Conservation (phyloP, 2,329 filamentous ascomycete genomes). For the Colletotrichum neosansevieriae region DNA sequence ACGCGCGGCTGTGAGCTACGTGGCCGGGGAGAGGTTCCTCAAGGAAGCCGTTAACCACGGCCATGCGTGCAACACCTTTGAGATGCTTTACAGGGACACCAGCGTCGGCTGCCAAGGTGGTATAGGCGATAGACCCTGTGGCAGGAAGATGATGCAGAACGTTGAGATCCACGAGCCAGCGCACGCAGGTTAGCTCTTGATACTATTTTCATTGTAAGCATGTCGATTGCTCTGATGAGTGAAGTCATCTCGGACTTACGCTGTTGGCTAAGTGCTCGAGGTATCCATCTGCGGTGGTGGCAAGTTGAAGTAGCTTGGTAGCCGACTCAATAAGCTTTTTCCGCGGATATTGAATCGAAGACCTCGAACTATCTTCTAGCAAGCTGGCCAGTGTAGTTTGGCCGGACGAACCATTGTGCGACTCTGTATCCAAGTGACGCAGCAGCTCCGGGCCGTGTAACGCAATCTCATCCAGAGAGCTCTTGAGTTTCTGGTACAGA, state of each 20-base stretch:
- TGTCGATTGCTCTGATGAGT: background rate
- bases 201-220: background rate
- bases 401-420: background rate
- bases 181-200: background rate
- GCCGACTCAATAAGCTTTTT: constrained; percentile 24
- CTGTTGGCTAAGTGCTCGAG: background rate
- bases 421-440: background rate
- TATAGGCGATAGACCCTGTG: background rate
- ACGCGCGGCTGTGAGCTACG: constrained; percentile 50
- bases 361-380: constrained; percentile 12
- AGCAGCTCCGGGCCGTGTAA: constrained; percentile 1
- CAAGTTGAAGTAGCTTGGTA: background rate
- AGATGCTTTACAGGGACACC: constrained; percentile 42
- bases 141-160: constrained; percentile 1
- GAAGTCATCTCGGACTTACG: background rate
- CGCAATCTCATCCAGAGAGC: constrained; percentile 6
- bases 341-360: background rate
- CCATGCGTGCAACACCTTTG: constrained; percentile 50
- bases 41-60: constrained; percentile 52
- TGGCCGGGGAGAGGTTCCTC: constrained; percentile 45
- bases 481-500: constrained; percentile 2
- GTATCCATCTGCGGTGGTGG: constrained; percentile 3
- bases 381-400: background rate
- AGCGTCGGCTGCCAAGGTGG: constrained; percentile 34
- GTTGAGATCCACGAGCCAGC: background rate